A percentile compares a stretch with the other conserved stretches of the same genome.
These are phyloP conservation scores for Falciphora oryzae DNA, from an alignment of 2,329 filamentous ascomycete species.

Conservation along the genomic window DNA sequence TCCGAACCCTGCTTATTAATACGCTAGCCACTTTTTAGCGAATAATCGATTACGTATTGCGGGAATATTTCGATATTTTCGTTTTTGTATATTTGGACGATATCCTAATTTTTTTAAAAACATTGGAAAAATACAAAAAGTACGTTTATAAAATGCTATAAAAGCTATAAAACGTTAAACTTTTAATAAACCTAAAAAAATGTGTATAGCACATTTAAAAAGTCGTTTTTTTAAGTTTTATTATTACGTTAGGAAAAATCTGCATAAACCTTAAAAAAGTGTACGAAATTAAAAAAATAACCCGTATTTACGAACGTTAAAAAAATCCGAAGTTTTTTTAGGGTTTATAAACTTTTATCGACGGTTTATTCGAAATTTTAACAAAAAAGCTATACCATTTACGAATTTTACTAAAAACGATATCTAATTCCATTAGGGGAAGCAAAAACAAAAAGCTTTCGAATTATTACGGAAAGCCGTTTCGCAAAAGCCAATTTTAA, in stretches of 20 bases:
- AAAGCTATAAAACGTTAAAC: slow-evolving; percentile 4
- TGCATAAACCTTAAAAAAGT: not conserved
- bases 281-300: not conserved
- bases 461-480: slow-evolving; percentile 10
- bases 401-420: slow-evolving; percentile 18
- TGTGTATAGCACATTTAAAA: not conserved
- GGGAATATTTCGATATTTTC: not conserved
- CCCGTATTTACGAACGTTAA: slow-evolving; percentile 9
- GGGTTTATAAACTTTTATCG: slow-evolving; percentile 28
- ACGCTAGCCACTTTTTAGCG: too few relatives aligned
- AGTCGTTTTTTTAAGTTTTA: not conserved
- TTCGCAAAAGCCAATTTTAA: slow-evolving; percentile 16
- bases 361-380: slow-evolving; percentile 24
- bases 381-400: slow-evolving; percentile 16
- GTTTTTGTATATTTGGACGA: not conserved
- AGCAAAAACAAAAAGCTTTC: slow-evolving; percentile 16
- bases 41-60: too few relatives aligned
- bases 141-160: not conserved
- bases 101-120: not conserved
- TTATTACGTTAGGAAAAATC: not conserved
- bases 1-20: too few relatives aligned
- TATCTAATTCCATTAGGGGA: slow-evolving; percentile 11
- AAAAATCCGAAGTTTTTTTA: slow-evolving; percentile 22
- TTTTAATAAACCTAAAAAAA: slow-evolving; percentile 7
- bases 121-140: not conserved